A percentile compares a stretch with the other conserved stretches of the same genome.
Evolutionary conservation across 1,284 basidiomycete species (phyloP).

Genomic region (Naganishia sp.): DNA sequence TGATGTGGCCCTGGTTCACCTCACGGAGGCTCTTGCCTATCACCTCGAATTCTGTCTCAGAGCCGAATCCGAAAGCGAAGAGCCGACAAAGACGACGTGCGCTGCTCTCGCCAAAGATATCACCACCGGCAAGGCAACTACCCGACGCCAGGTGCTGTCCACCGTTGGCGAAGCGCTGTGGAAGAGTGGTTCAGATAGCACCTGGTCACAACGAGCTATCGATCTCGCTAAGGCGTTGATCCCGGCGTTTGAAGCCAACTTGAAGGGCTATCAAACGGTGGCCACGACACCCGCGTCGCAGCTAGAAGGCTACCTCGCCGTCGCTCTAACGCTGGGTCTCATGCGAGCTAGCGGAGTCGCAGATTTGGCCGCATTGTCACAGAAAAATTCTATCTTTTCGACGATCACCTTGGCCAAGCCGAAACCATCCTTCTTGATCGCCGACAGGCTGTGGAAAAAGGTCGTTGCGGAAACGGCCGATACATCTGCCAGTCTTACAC

Average conservation of each 20-base stretch:
- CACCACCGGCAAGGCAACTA: constrained; percentile 60
- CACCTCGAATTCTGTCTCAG: constrained; percentile 65
- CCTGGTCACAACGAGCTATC: constrained; percentile 50
- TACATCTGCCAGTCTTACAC: constrained; percentile 1
- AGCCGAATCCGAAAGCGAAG: constrained; percentile 45
- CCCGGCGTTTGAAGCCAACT: constrained; percentile 65
- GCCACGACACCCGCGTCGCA: constrained; percentile 64
- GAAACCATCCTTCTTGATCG: constrained; percentile 82
- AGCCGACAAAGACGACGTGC: constrained; percentile 57
- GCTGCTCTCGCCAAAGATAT: constrained; percentile 69
- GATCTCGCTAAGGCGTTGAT: constrained; percentile 61
- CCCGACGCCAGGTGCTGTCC: constrained; percentile 60
- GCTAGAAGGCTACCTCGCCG: constrained; percentile 78
- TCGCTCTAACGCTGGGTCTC: constrained; percentile 68
- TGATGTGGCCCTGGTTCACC: constrained; percentile 63
- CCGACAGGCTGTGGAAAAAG: constrained; percentile 57
- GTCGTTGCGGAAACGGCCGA: constrained; percentile 28
- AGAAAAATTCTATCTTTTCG: constrained; percentile 47
- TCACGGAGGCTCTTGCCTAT: constrained; percentile 61
- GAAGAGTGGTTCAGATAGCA: constrained; percentile 47
- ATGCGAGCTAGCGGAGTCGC: constrained; percentile 41
- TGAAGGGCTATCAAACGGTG: constrained; percentile 60
- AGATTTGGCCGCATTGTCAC: constrained; percentile 37
- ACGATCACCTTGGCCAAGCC: constrained; percentile 52
- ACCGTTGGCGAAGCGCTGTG: constrained; percentile 61